Evolutionary conservation across 23 red algal species (phyloP), one percentile per base, ranked within the genome.

Genomic region (Gracilaria gracilis): DNA sequence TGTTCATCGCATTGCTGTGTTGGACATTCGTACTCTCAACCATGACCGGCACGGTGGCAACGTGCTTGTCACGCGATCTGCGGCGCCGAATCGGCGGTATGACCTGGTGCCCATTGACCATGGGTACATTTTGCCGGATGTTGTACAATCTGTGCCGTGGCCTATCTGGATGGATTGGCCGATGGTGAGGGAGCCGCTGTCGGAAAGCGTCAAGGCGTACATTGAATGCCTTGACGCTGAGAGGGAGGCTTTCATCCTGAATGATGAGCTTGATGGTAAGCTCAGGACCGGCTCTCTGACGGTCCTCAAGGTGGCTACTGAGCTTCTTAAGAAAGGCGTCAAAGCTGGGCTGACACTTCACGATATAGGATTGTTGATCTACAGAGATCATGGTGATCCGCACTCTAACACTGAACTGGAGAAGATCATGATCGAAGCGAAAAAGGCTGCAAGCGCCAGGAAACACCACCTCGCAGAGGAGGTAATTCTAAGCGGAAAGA

Each of bases 131-230:
- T 38, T 98, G 72, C 93, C 93, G n/a, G n/a, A n/a, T n/a, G n/a
- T n/a, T n/a, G n/a, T n/a, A n/a, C n/a, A n/a, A n/a, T n/a, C n/a
- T n/a, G n/a, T n/a, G n/a, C n/a, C n/a, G n/a, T n/a, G n/a, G n/a
- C n/a, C n/a, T n/a, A n/a, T n/a, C n/a, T n/a, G 97, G 97, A 98
- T 98, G 97, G 97, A 98, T 74, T 98, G 97, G 97, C 90, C 97
- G 19, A 88, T 92, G 79, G 74, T 93, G 9, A 65, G 81, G 0
- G 61, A 98, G 51, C 88, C 97, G 21, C 70, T 98, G 24, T 83
- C 83, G 12, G 49, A 80, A n/a, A 46, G 78, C 14, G 79, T 91
- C 11, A 83, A 57, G 25, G 40, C 59, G n/a, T 98, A 98, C 84
- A 79, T 92, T 61, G 70, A 49, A 19, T 59, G 80, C 16, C 90